Conservation (phyloP, 202 grass and related monocot genomes). For the Schoenoplectus triqueter region DNA sequence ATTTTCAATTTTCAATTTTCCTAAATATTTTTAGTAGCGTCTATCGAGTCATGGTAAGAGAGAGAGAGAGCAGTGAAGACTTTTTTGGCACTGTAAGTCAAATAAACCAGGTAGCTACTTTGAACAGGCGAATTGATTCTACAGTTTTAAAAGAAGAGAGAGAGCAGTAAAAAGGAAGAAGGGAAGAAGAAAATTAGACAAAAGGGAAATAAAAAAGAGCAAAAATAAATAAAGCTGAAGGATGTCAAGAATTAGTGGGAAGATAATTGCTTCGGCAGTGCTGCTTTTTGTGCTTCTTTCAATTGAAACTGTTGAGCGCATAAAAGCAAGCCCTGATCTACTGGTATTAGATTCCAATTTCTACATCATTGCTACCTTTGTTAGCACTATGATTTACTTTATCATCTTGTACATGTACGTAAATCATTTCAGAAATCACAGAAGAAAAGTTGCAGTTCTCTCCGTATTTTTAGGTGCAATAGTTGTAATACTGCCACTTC, state of each 20-base stretch:
- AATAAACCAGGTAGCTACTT: not conserved
- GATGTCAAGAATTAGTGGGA: conserved; percentile 13
- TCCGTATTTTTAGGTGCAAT: not conserved
- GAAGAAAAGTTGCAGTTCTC: not conserved
- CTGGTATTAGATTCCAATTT: conserved; percentile 16
- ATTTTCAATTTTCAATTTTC: not conserved
- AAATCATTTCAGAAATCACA: not conserved
- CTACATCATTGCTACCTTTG: not conserved
- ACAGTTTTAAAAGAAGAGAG: not conserved
- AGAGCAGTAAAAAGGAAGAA: not conserved
- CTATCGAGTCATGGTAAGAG: not conserved
- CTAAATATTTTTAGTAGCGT: not conserved
- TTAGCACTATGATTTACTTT: conserved; percentile 13
- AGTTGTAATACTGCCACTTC: conserved; percentile 4
- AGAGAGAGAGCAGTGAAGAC: no score
- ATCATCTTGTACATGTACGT: not conserved
- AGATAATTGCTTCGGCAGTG: not conserved
- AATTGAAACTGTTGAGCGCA: conserved; percentile 4
- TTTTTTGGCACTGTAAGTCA: not conserved
- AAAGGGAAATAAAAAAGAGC: not conserved
- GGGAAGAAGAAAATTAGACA: not conserved
- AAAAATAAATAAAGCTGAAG: not conserved
- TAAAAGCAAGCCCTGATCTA: conserved; percentile 16
- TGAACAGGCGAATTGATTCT: not conserved
- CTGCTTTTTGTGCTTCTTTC: not conserved